phyloP scores from a whole-genome alignment of 2,329 filamentous ascomycete genomes.

The Ambrosiella xylebori region DNA sequence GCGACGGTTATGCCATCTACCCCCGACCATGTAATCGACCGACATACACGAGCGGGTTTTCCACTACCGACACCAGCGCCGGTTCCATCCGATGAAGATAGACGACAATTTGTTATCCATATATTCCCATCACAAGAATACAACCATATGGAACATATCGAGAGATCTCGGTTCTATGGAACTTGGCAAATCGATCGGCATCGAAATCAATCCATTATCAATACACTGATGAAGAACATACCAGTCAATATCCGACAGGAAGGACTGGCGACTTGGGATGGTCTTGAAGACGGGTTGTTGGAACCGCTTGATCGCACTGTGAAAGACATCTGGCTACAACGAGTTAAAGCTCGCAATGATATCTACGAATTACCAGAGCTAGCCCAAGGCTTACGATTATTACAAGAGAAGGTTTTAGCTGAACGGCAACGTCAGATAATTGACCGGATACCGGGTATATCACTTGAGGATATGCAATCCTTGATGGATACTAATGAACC shows the following conservation, averaged over 20 bases:
- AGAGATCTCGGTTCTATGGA: slow-evolving; percentile 22
- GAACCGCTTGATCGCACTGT: slow-evolving; percentile 6
- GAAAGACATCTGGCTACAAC: slow-evolving; percentile 2
- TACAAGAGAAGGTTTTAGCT: neutral
- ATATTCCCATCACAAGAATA: slow-evolving; percentile 25
- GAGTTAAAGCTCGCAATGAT: neutral
- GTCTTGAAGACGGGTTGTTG: slow-evolving; percentile 16
- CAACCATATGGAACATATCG: slow-evolving; percentile 23
- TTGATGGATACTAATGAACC: neutral
- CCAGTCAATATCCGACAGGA: slow-evolving; percentile 22
- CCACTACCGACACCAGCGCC: slow-evolving; percentile 17
- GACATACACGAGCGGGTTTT: slow-evolving; percentile 17
- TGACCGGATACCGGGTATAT: neutral
- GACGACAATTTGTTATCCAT: slow-evolving; percentile 26
- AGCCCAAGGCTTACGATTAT: neutral
- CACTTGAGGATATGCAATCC: neutral
- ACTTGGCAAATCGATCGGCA: slow-evolving; percentile 24
- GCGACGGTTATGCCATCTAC: slow-evolving; percentile 11
- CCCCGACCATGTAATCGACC: slow-evolving; percentile 6
- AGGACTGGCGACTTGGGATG: slow-evolving; percentile 29
- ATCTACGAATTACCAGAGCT: neutral
- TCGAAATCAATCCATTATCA: slow-evolving; percentile 21
- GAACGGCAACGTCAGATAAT: neutral
- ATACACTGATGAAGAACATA: slow-evolving; percentile 23
- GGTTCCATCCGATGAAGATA: slow-evolving; percentile 7